Conservation (phyloP, 371 early-diverging fungal species). For the Rhizopus delemar region DNA sequence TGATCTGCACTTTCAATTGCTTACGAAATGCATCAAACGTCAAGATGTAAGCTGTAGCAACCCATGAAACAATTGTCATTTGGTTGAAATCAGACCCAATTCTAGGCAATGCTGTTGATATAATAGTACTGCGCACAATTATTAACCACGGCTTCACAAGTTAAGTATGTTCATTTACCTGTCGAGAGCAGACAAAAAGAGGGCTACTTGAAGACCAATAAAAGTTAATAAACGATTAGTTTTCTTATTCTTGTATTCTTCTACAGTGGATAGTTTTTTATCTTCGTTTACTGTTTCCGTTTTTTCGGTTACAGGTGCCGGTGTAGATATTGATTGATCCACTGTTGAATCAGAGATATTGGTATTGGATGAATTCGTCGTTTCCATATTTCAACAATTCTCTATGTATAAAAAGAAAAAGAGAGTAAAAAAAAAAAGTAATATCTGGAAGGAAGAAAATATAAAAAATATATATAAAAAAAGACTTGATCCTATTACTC, state of each 20-base stretch:
- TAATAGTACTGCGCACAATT: slow-evolving; percentile 55
- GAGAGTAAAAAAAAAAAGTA: no score
- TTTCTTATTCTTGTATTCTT: slow-evolving; percentile 5
- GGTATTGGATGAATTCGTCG: background rate
- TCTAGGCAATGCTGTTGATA: slow-evolving; percentile 70
- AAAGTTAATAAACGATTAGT: slow-evolving; percentile 10
- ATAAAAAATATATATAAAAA: no score
- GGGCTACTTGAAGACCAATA: slow-evolving; percentile 20
- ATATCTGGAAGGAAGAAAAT: no score
- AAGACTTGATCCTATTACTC: no score
- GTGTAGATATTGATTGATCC: background rate
- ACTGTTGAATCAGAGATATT: slow-evolving; percentile 1
- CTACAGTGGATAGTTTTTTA: background rate
- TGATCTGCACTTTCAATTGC: background rate
- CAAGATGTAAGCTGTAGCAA: slow-evolving; percentile 66
- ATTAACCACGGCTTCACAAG: slow-evolving; percentile 5
- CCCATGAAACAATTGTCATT: slow-evolving; percentile 64
- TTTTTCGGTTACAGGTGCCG: background rate
- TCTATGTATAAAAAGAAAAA: no score
- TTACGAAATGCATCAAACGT: slow-evolving; percentile 53
- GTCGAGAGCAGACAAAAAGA: slow-evolving; percentile 32
- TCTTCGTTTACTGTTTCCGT: background rate
- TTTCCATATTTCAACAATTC: no score
- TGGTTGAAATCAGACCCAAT: slow-evolving; percentile 75
- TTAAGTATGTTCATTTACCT: slow-evolving; percentile 10